Evolutionary conservation across 2,329 filamentous ascomycete species (phyloP), one percentile per base, ranked within the genome.

Genomic region (Apiospora phragmitis): DNA sequence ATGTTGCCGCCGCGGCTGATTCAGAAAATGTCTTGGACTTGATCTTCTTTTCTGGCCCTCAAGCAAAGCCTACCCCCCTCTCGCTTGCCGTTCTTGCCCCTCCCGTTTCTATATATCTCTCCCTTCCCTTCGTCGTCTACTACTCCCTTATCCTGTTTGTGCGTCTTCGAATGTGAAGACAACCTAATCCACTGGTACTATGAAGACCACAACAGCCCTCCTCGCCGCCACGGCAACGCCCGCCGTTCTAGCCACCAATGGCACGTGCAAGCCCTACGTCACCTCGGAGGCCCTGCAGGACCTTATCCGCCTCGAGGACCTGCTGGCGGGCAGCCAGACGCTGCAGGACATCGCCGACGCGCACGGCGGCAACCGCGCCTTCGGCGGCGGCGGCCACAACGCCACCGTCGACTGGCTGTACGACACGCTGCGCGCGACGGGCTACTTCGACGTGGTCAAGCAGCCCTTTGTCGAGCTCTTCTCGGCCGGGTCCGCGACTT

Each of bases 391-490:
- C 43, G 84, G 85, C 69, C 84, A 85, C 79, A 84, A 85, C 70
- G 80, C 81, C 69, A 86, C 84, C 7, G 80, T 85, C 68, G 82
- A 85, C 76, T 86, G 78, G 73, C 76, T 85, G 70, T 81, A 81
- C 77, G 77, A 84, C 69, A 80, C 81, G 29, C 79, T 86, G 38
- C 76, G 75, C 59, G 74, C 76, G 8, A 77, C 79, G 41, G 78
- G 77, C 75, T 83, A 83, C 77, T 86, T 83, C 75, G 76, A 83
- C 59, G 82, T 85, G 42, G 76, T 76, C 70, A 84, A 84, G 77
- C 84, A 86, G 79, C 80, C 83, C 32, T 68, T 97, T 94, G 3
- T 93, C 88, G 38, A 91, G 89, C 8, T 90, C 91, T 79, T 97
- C 94, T 32, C 90, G 89, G 55, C 35, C 38, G 49, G 41, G 16